Evolutionary conservation across 345 rosid species (phyloP), one percentile per base, ranked within the genome.

Genomic region (Eutrema japonicum): DNA sequence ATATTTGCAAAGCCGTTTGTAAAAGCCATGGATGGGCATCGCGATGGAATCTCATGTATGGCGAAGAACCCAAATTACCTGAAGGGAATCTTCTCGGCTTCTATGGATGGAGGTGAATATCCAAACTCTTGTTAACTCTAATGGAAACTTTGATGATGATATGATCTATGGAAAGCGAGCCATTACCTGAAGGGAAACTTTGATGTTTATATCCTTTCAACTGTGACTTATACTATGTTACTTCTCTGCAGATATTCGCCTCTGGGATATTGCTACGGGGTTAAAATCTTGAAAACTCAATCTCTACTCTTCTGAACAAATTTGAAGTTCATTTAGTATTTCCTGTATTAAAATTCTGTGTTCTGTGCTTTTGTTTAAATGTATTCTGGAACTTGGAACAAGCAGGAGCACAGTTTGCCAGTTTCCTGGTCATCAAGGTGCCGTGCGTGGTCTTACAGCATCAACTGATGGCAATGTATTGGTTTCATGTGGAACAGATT

Each of bases 11-110:
- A 89, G 80, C 99, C 98, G 0, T 92, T 95, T 66, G 29, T 95
- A 29, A 98, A 94, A 41, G 99, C 99, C 51, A 90, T 95, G 99
- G 99, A 95, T 59, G 98, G 89, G 3, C 99, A 95, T 78, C 60
- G 82, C 7, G 98, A 95, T 83, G 87, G 90, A 7, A 51, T 95
- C 55, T 88, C 96, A 0, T 95, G 93, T 80, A 89, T 95, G 98
- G 98, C 99, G 0, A 95, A 95, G 85, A 92, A 95, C 72, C 98
- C 94, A 0, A 92, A 81, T 84, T 79, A 87, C 80, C 71, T 95
- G 65, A 95, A 95, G 70, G 93, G 91, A 8, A 78, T 95, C 29
- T 90, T 95, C 83, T 95, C 98, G 3, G 99, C 88, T 72, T 90
- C 99, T 13, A 85, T 89, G 88, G 99, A 92, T 82, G 99, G 98